A percentile compares a stretch with the other conserved stretches of the same genome.
These are phyloP conservation scores for Endothia cerciana DNA, from an alignment of 2,329 filamentous ascomycete genomes.

Conservation along the genomic window DNA sequence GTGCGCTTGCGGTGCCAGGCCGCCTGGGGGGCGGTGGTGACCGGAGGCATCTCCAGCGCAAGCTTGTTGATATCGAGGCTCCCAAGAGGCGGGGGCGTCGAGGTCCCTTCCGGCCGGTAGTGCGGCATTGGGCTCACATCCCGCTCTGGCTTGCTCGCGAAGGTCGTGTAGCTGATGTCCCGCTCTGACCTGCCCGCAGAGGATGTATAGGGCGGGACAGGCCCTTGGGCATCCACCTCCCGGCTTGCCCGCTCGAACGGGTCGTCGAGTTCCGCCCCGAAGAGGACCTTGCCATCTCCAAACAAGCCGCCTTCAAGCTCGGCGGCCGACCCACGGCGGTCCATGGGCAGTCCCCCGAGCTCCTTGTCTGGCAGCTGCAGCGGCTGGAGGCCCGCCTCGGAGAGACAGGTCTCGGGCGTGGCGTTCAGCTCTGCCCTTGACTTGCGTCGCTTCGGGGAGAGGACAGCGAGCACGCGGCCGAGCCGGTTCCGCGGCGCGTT, in stretches of 20 bases:
- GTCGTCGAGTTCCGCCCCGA: slow-evolving; percentile 47
- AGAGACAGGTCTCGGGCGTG: slow-evolving; percentile 29
- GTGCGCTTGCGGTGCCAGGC: slow-evolving; percentile 47
- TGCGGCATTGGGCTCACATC: slow-evolving; percentile 34
- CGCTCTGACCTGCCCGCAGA: slow-evolving; percentile 41
- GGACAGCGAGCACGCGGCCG: slow-evolving; percentile 24
- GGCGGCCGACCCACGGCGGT: slow-evolving; percentile 47
- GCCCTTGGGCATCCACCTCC: slow-evolving; percentile 56
- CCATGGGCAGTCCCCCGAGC: slow-evolving; percentile 50
- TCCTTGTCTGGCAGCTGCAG: slow-evolving; percentile 14
- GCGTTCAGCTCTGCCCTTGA: slow-evolving; percentile 45
- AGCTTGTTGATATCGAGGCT: slow-evolving; percentile 44
- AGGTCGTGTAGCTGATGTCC: slow-evolving; percentile 35
- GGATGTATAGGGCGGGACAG: slow-evolving; percentile 54
- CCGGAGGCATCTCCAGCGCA: slow-evolving; percentile 51
- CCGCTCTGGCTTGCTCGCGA: slow-evolving; percentile 10
- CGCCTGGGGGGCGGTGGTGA: slow-evolving; percentile 48
- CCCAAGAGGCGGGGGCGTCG: slow-evolving; percentile 40
- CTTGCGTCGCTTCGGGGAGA: slow-evolving; percentile 21
- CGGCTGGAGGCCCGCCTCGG: not conserved
- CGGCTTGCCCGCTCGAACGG: slow-evolving; percentile 56
- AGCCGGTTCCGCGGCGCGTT: slow-evolving; percentile 13
- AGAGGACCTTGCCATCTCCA: slow-evolving; percentile 42
- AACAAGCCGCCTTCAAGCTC: slow-evolving; percentile 52
- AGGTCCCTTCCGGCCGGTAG: slow-evolving; percentile 40